These are phyloP conservation scores for Adiantum capillusveneris DNA, from an alignment of 75 land plant genomes.

Conservation along the genomic window DNA sequence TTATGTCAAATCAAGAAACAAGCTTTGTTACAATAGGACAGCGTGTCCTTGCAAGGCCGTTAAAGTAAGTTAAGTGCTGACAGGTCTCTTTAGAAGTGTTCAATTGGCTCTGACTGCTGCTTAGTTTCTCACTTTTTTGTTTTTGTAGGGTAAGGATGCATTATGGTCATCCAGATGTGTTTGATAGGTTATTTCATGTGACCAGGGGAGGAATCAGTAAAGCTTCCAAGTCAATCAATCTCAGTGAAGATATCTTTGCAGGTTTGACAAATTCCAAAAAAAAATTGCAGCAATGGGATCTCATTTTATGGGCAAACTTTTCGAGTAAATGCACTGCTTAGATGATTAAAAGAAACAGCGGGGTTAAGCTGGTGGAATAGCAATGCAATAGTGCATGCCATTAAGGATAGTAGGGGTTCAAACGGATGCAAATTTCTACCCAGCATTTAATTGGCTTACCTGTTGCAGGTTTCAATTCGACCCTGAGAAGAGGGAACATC, in stretches of 20 bases:
- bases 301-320: too few relatives aligned
- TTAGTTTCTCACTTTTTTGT: background rate
- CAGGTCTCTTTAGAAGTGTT: slow-evolving; percentile 88
- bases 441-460: background rate
- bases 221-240: slow-evolving; percentile 21
- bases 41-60: slow-evolving; percentile 39
- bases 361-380: background rate
- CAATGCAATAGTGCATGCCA: too few relatives aligned
- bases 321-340: too few relatives aligned
- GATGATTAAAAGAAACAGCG: too few relatives aligned
- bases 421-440: too few relatives aligned
- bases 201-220: slow-evolving; percentile 29
- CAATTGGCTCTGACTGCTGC: slow-evolving; percentile 79
- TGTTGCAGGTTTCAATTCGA: slow-evolving; percentile 32
- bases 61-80: slow-evolving; percentile 82
- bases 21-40: slow-evolving; percentile 54
- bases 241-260: slow-evolving; percentile 32
- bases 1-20: slow-evolving; percentile 50
- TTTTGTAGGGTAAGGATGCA: slow-evolving; percentile 76
- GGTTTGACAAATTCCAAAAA: slow-evolving; percentile 11
- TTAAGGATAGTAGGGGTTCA: too few relatives aligned
- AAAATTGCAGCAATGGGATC: too few relatives aligned
- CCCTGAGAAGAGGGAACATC: slow-evolving; percentile 22
- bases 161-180: slow-evolving; percentile 52
- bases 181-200: slow-evolving; percentile 26